Base-by-base conservation (phyloP, 345 rosid genomes). In the Laguncularia racemosa region DNA sequence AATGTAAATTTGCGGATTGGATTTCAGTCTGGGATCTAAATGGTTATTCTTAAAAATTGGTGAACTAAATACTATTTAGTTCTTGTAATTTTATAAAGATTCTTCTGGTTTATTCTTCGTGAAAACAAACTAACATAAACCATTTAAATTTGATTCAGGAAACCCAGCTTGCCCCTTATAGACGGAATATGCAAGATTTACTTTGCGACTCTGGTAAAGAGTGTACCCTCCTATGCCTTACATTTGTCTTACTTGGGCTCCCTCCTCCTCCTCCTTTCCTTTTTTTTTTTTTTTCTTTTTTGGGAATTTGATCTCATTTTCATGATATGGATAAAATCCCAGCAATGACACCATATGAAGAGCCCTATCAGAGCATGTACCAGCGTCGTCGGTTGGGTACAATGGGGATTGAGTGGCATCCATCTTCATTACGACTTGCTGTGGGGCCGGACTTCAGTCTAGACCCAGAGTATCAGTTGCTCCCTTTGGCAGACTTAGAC, bases 331-430 rank as follows among this genome's bases (percentile, higher is more conserved):
- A 20, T 47, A 5, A 70, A 65, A 56, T 73, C 51, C 61, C 65
- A 90, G 99, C 77, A 54, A 88, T 90, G 99, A 80, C 83, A 62
- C 99, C 99, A 21, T 95, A 90, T 62, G 74, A 85, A 48, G 99
- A 95, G 71, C 97, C 96, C 60, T 95, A 90, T 68, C 99, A 95
- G 76, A 88, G 87, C 65, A 82, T 78, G 86, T 95, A 84, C 85
- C 99, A 95, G 77, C 78, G 81, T 73, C 83, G 97, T 45, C 78
- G 99, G 13, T 76, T 95, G 53, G 97, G 95, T 45, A 87, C 97
- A 73, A 67, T 95, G 66, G 96, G 96, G 57, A 64, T 81, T 48
- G 99, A 95, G 74, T 95, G 97, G 97, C 81, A 71, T 60, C 97
- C 96, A 60, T 68, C 87, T 74, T 70, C 85, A 58, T 65, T 81